Conservation (phyloP, 441 rosid genomes). For the Corymbia citriodora region DNA sequence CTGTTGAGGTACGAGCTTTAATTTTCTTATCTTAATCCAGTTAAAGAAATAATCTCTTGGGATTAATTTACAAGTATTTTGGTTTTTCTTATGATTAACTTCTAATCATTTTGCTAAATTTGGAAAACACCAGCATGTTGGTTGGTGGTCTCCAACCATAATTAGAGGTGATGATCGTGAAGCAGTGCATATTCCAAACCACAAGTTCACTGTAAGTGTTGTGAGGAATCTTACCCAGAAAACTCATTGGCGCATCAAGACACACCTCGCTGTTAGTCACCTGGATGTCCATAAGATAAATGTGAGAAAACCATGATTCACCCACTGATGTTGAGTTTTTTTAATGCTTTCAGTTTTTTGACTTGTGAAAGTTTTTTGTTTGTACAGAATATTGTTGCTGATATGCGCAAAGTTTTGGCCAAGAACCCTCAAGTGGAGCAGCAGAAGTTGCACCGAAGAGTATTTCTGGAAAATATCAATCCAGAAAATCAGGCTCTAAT, state of each 20-base stretch:
- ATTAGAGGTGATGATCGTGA: slow-evolving; percentile 81
- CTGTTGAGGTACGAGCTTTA: slow-evolving; percentile 52
- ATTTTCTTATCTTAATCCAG: neutral
- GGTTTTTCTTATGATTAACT: neutral
- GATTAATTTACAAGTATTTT: neutral
- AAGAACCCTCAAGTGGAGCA: slow-evolving; percentile 75
- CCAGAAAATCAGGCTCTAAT: slow-evolving; percentile 64
- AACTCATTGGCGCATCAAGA: slow-evolving; percentile 80
- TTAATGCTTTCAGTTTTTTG: neutral
- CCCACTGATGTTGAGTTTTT: neutral
- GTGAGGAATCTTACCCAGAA: slow-evolving; percentile 79
- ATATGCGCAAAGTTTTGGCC: slow-evolving; percentile 75
- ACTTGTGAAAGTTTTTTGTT: neutral
- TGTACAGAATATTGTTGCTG: slow-evolving; percentile 54
- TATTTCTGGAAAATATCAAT: slow-evolving; percentile 44
- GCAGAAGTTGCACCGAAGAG: slow-evolving; percentile 66
- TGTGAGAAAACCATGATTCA: slow-evolving; percentile 31
- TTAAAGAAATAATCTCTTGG: neutral
- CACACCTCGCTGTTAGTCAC: slow-evolving; percentile 61
- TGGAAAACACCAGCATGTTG: slow-evolving; percentile 45
- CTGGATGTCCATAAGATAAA: slow-evolving; percentile 61
- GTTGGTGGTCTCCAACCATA: slow-evolving; percentile 84
- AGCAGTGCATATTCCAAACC: slow-evolving; percentile 78
- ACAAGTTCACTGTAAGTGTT: slow-evolving; percentile 55
- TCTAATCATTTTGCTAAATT: neutral